Base-by-base conservation (phyloP, 768 basidiomycete genomes). In the Mycena alexandri region DNA sequence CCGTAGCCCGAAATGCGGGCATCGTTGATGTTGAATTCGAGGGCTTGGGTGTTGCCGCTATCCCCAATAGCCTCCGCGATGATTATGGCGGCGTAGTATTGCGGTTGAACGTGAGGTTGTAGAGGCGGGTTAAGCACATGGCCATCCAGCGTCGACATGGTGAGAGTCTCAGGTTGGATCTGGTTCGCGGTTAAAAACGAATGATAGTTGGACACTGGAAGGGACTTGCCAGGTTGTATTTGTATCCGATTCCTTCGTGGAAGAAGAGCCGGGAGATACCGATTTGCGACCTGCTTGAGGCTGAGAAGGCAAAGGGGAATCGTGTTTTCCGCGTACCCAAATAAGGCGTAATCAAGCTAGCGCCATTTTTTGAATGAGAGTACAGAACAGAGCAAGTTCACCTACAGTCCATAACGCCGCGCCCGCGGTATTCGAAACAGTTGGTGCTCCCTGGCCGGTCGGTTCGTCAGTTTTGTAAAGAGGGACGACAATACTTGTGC, bases 241-340 rank as follows among this genome's bases (percentile, higher is more conserved):
- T 92, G 78, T 83, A 92, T 0, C 90, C 90, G 59, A 92, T 79
- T 17, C 90, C 90, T 61, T 88, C 81, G 72, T 92, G 90, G 81
- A 90, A 90, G 77, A 84, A 88, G 17, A 89, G 67, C 55, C 84
- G 80, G 33, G 83, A 81, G 29, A 89, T 84, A 5, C 87, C 87
- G 12, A 89, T 75, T 68, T 85, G 84, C 2, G 86, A 77, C 19
- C 81, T 83, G 56, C 13, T 24, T 25, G 22, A 36, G 9, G 16
- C 43, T 43, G 13, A 36, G 41, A 48, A 43, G 34, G 50, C 12
- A 47, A 34, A 11, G 33, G 16, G 24, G n/a, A 12, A 25, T 33
- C 2, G 24, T 29, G 34, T 44, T n/a, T 10, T 17, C 11, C 25
- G 36, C 50, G 54, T 72, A 84, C 73, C 89, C 87, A 71, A 84